Conservation (phyloP, 495 filamentous ascomycete genomes). For the Penicillium pulvis region DNA sequence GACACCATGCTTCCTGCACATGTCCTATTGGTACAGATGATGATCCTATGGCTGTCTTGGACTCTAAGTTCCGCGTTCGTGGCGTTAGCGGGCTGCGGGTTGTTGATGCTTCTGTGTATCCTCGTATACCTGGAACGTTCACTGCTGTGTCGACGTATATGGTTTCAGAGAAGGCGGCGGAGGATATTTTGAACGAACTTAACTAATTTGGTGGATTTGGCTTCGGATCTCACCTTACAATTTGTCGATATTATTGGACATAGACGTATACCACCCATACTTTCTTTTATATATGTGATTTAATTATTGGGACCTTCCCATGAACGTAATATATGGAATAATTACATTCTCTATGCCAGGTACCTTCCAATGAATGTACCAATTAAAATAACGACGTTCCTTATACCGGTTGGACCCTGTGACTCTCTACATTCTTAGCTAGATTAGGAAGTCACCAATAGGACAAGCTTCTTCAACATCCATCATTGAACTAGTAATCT, state of each 20-base stretch:
- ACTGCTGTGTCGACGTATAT: slow-evolving; percentile 61
- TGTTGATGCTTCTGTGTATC: slow-evolving; percentile 63
- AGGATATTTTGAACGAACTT: slow-evolving; percentile 20
- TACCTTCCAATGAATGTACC: no score
- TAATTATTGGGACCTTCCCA: background rate
- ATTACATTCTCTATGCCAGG: no score
- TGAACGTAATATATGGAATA: no score
- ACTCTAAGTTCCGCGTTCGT: slow-evolving; percentile 58
- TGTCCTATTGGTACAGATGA: slow-evolving; percentile 57
- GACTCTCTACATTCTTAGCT: no score
- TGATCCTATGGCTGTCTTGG: slow-evolving; percentile 62
- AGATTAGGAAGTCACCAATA: no score
- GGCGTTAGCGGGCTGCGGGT: slow-evolving; percentile 56
- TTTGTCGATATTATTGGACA: background rate
- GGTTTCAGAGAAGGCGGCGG: slow-evolving; percentile 64
- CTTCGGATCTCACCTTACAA: background rate
- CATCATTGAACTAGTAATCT: no score
- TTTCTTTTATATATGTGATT: background rate
- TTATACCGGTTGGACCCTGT: background rate
- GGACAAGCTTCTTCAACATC: no score
- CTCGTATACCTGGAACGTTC: slow-evolving; percentile 61
- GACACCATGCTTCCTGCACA: slow-evolving; percentile 62
- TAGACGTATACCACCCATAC: background rate
- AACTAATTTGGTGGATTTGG: background rate
- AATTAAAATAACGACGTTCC: background rate